Evolutionary conservation across 495 filamentous ascomycete species (phyloP).

Genomic region (Penicillium crystallinum): DNA sequence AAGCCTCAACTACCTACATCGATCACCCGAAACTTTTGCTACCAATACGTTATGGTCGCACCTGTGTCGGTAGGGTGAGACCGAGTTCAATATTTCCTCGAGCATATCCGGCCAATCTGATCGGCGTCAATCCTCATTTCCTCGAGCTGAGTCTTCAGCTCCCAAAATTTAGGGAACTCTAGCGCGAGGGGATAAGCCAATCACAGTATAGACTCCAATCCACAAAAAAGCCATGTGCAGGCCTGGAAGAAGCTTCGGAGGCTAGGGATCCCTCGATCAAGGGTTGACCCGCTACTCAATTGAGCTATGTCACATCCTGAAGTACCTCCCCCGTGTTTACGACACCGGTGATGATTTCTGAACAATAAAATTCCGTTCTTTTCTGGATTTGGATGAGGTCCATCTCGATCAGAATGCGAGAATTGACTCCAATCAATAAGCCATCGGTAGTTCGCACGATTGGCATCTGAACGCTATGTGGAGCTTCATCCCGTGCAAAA

Average conservation of each 20-base stretch:
- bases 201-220: background rate
- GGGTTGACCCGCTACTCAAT: background rate
- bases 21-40: no score
- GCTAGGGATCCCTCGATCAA: background rate
- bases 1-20: no score
- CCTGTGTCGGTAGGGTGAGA: no score
- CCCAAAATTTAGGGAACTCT: background rate
- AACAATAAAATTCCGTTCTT: no score
- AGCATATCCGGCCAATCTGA: background rate
- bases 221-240: background rate
- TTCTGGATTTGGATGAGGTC: background rate
- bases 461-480: background rate
- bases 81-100: background rate
- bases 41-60: no score
- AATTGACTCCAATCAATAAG: background rate
- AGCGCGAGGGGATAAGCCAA: background rate
- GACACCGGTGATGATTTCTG: no score
- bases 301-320: background rate
- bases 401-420: no score
- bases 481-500: conserved; percentile 11
- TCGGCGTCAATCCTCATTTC: background rate
- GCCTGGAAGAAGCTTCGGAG: background rate
- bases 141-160: background rate
- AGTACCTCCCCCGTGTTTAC: no score
- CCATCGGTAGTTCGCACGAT: background rate